phyloP scores from a whole-genome alignment of 805 yeast genomes.

The Teunomyces aglyptinius region DNA sequence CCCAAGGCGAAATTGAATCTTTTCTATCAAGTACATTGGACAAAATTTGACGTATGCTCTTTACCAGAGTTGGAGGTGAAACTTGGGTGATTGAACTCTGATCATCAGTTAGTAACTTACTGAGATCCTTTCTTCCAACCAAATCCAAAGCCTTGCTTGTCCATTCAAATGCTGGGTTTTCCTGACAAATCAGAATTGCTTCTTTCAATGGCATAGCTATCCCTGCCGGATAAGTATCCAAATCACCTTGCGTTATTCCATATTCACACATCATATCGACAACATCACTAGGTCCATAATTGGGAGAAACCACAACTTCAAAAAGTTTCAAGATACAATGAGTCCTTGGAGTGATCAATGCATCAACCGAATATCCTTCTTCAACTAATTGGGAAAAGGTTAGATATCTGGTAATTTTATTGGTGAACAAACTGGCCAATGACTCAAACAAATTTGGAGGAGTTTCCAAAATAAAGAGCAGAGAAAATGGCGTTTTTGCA shows the following conservation, averaged over 20 bases:
- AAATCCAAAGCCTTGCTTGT: conserved; percentile 48
- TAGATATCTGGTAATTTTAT: conserved; percentile 50
- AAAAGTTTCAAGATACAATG: conserved; percentile 56
- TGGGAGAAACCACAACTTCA: conserved; percentile 58
- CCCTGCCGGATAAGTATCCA: conserved; percentile 76
- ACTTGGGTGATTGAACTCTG: not conserved
- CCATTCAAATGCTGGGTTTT: conserved; percentile 49
- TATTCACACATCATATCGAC: conserved; percentile 61
- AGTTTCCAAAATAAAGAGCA: conserved; percentile 44
- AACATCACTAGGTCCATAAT: conserved; percentile 51
- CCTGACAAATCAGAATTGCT: conserved; percentile 53
- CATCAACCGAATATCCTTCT: conserved; percentile 59
- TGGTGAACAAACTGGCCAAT: conserved; percentile 48
- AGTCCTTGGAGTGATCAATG: conserved; percentile 63
- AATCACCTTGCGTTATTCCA: conserved; percentile 46
- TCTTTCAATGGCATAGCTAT: conserved; percentile 65
- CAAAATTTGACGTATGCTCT: conserved; percentile 42
- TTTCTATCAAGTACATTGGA: conserved; percentile 35
- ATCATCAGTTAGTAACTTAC: conserved; percentile 21
- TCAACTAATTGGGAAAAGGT: conserved; percentile 68
- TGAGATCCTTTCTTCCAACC: conserved; percentile 68
- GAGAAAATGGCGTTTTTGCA: conserved; percentile 37
- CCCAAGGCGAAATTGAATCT: conserved; percentile 60
- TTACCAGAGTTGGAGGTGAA: conserved; percentile 5
- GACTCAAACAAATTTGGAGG: conserved; percentile 65